These are phyloP conservation scores for Pilaira anomala DNA, from an alignment of 192 early-diverging fungal genomes.

Conservation along the genomic window DNA sequence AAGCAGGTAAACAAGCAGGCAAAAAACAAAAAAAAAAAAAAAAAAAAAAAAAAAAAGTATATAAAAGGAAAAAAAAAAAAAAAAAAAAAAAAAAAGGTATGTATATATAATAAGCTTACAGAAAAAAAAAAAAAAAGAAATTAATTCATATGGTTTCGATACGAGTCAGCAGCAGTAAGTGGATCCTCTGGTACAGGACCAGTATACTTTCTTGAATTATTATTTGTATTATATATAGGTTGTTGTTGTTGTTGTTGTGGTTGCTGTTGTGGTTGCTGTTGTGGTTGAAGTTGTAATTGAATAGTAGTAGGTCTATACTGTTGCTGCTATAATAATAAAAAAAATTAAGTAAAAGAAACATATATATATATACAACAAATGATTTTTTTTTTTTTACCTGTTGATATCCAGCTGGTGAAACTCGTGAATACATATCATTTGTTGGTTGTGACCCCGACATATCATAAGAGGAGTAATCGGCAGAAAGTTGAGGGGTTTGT, in stretches of 20 bases:
- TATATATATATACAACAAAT: too few relatives aligned
- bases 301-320: background rate
- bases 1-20: background rate
- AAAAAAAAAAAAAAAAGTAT: background rate
- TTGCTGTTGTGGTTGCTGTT: background rate
- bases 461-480: conserved; percentile 6
- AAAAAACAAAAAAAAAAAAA: conserved; percentile 1
- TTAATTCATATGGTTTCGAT: conserved; percentile 20
- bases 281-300: background rate
- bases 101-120: conserved; percentile 12
- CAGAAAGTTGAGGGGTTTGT: too few relatives aligned
- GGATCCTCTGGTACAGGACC: conserved; percentile 35
- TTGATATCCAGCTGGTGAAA: conserved; percentile 1
- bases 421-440: background rate
- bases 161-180: conserved; percentile 24
- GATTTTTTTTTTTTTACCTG: background rate
- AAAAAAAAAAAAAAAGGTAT: background rate
- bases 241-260: background rate
- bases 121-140: too few relatives aligned
- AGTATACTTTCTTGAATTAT: conserved; percentile 2
- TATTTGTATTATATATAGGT: background rate
- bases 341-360: background rate
- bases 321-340: background rate
- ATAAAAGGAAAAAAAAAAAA: background rate
- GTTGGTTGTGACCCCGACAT: background rate